Conservation (phyloP, 2,329 filamentous ascomycete genomes). For the Hypomyces rosellus region DNA sequence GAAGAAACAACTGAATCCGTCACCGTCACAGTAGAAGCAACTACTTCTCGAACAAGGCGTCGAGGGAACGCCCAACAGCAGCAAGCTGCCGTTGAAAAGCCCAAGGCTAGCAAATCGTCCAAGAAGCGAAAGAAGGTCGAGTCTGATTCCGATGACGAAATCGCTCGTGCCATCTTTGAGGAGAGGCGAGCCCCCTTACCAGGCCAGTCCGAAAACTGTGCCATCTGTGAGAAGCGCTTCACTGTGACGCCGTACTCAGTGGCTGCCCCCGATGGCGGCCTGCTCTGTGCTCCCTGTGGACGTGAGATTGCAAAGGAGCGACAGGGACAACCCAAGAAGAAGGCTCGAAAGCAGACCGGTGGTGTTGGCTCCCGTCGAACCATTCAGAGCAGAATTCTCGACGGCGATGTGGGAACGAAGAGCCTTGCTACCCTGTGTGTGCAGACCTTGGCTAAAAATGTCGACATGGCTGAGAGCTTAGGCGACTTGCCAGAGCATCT, state of each 20-base stretch:
- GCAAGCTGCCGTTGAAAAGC: constrained; percentile 52
- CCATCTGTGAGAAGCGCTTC: constrained; percentile 78
- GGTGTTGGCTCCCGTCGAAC: constrained; percentile 63
- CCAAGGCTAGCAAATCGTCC: constrained; percentile 54
- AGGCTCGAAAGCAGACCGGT: constrained; percentile 42
- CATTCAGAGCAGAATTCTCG: constrained; percentile 75
- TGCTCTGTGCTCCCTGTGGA: constrained; percentile 79
- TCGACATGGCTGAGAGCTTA: constrained; percentile 55
- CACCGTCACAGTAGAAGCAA: constrained; percentile 17
- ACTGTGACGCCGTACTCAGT: constrained; percentile 88
- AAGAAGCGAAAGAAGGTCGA: constrained; percentile 42
- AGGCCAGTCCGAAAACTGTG: constrained; percentile 85
- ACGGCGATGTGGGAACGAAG: constrained; percentile 67
- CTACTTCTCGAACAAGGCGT: constrained; percentile 20
- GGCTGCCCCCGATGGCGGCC: constrained; percentile 70
- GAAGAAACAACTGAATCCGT: constrained; percentile 1
- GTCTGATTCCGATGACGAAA: constrained; percentile 43
- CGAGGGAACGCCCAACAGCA: constrained; percentile 40
- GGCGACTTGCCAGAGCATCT: constrained; percentile 50
- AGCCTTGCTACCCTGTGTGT: constrained; percentile 59
- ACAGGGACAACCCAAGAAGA: constrained; percentile 33
- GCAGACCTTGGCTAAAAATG: constrained; percentile 56
- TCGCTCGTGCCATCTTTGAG: constrained; percentile 44
- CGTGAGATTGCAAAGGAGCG: constrained; percentile 64
- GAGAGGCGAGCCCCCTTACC: constrained; percentile 52